These are phyloP conservation scores for Helichrysum umbraculigerum DNA, from an alignment of 129 eudicot species.

Conservation along the genomic window DNA sequence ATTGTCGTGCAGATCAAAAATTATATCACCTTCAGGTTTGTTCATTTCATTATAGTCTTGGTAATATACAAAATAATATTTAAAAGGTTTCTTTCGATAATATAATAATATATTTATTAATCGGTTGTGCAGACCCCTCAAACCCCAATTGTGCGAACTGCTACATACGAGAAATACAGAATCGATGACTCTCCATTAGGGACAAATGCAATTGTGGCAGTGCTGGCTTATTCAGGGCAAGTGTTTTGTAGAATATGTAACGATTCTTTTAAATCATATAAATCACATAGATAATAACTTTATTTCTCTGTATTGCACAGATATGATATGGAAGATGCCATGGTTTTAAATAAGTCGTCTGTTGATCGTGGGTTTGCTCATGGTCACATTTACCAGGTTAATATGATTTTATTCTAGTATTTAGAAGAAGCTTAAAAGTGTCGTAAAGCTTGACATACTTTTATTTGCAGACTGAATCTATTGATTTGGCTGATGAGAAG, in stretches of 20 bases:
- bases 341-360: slow-evolving; percentile 91
- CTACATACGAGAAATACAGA: slow-evolving; percentile 69
- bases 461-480: slow-evolving; percentile 75
- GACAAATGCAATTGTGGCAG: slow-evolving; percentile 97
- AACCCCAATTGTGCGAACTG: slow-evolving; percentile 89
- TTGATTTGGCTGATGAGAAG: slow-evolving; percentile 70
- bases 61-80: background rate
- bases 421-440: background rate
- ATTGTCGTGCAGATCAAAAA: slow-evolving; percentile 93
- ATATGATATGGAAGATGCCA: slow-evolving; percentile 99
- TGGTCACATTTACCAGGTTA: slow-evolving; percentile 92
- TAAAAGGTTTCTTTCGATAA: background rate
- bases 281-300: background rate
- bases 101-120: background rate
- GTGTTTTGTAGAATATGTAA: background rate
- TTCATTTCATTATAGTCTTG: slow-evolving; percentile 10
- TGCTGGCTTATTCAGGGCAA: slow-evolving; percentile 95
- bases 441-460: background rate
- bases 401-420: background rate
- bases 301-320: slow-evolving; percentile 37
- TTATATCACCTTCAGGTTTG: slow-evolving; percentile 92
- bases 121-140: slow-evolving; percentile 81
- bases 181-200: slow-evolving; percentile 89
- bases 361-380: slow-evolving; percentile 96
- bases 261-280: background rate